Evolutionary conservation across 148 eudicot species (phyloP).

Genomic region (Camellia lanceoleosa): DNA sequence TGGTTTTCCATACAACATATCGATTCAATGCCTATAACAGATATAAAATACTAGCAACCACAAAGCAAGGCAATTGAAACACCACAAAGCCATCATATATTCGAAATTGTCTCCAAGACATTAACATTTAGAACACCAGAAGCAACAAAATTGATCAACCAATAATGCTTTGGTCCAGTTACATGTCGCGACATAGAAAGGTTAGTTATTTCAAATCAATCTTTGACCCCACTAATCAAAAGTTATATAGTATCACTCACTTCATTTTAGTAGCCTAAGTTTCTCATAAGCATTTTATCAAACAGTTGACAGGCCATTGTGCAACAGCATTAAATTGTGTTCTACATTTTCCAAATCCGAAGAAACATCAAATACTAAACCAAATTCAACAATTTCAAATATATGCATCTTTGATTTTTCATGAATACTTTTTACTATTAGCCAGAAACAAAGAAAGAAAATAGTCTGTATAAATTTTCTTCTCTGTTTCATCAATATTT

Average conservation of each 20-base stretch:
- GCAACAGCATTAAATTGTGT: too few species aligned
- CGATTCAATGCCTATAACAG: neutral
- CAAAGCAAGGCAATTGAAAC: neutral
- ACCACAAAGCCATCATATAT: neutral
- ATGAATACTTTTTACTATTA: too few species aligned
- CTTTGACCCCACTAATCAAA: neutral
- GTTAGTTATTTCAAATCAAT: neutral
- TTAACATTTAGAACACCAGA: neutral
- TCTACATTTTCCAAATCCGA: too few species aligned
- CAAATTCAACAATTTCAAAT: too few species aligned
- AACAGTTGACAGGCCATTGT: too few species aligned
- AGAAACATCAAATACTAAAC: too few species aligned
- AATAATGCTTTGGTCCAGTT: neutral
- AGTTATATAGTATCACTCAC: neutral
- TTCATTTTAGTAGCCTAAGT: too few species aligned
- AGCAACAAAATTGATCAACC: neutral
- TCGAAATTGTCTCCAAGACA: neutral
- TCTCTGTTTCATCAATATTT: too few species aligned
- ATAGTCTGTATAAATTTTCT: too few species aligned
- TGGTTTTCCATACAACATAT: neutral
- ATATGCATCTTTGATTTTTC: too few species aligned
- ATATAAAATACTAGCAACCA: neutral
- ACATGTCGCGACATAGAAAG: neutral
- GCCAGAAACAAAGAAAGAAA: too few species aligned
- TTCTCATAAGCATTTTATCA: too few species aligned